Base-by-base conservation (phyloP, 176 grass and related monocot genomes). In the Poa annua region DNA sequence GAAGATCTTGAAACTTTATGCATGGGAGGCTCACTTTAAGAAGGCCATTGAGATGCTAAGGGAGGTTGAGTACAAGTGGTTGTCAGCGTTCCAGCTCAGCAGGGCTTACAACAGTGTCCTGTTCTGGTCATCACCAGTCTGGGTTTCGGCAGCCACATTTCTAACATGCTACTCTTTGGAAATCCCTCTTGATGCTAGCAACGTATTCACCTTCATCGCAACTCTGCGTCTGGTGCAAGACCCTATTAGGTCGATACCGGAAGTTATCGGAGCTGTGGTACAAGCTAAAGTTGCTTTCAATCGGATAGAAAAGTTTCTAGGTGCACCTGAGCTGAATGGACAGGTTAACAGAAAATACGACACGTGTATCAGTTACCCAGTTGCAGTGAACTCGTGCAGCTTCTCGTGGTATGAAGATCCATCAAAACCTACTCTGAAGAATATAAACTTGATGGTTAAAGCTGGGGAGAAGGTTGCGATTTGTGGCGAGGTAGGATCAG, bases 261-360 rank as follows among this genome's bases (percentile, higher is more conserved):
- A 95, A 74, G 87, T 98, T 0, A 95, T 95, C 38, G 95, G 90
- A 44, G 87, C 88, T 74, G 88, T 98, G 13, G 91, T 98, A 49
- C 96, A 95, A 78, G 92, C 96, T 59, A 95, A 91, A 53, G 92
- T 98, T 77, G 96, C 96, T 57, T 98, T 98, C 83, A 81, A 62
- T 44, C 83, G 96, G 55, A 86, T 98, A 74, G 35, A 21, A 25
- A 93, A 87, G 64, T 98, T 98, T 80, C 83, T 98, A 34, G 87
- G 93, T 64, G 90, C 96, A 38, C 86, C 82, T 74, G 96, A 98
- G 82, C 53, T 93, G 12, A 93, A 11, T 63, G 83, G 77, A 56
- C 80, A 85, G 38, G 42, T 74, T 11, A 88, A 84, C 68, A 86
- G 81, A 16, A 66, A 77, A 26, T 81, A 29, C 39, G 14, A 50